Percentiles rank a stretch among this genome's conserved stretches.
Conservation (phyloP, 192 early-diverging fungal genomes). For the Backusella parvicylindrica region DNA sequence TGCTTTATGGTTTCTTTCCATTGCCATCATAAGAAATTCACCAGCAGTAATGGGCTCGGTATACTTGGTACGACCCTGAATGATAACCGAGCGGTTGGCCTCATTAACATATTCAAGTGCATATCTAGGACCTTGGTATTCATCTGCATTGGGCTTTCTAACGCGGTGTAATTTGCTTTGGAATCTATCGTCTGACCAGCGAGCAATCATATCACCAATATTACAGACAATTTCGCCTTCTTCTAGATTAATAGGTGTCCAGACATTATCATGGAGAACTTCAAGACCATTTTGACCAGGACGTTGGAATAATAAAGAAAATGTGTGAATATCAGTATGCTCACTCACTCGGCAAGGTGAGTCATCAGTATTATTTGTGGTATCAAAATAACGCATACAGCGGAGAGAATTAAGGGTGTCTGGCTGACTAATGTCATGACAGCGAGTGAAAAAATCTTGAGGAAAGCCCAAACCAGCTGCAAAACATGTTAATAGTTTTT, state of each 20-base stretch:
- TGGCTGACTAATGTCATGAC: slow-evolving; percentile 26
- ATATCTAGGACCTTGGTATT: slow-evolving; percentile 19
- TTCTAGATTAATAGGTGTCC: background rate
- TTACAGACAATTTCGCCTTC: slow-evolving; percentile 30
- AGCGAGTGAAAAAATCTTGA: slow-evolving; percentile 25
- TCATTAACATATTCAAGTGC: slow-evolving; percentile 25
- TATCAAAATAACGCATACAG: slow-evolving; percentile 20
- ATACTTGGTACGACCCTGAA: slow-evolving; percentile 29
- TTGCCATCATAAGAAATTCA: slow-evolving; percentile 18
- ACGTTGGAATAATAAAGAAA: slow-evolving; percentile 22
- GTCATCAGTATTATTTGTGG: background rate
- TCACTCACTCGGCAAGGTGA: background rate
- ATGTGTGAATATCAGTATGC: slow-evolving; percentile 19
- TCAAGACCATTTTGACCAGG: slow-evolving; percentile 21
- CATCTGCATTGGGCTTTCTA: slow-evolving; percentile 10
- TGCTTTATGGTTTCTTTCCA: slow-evolving; percentile 25
- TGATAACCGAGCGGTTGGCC: slow-evolving; percentile 26
- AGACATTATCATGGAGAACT: background rate
- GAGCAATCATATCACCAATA: slow-evolving; percentile 36
- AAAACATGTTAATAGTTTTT: slow-evolving; percentile 17
- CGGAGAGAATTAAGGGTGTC: slow-evolving; percentile 22
- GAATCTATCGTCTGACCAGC: slow-evolving; percentile 31
- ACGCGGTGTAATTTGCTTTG: slow-evolving; percentile 30
- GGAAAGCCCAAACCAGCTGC: slow-evolving; percentile 24
- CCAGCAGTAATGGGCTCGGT: slow-evolving; percentile 25